These are phyloP conservation scores for Xylaria arbuscula DNA, from an alignment of 2,329 filamentous ascomycete genomes.

Conservation along the genomic window DNA sequence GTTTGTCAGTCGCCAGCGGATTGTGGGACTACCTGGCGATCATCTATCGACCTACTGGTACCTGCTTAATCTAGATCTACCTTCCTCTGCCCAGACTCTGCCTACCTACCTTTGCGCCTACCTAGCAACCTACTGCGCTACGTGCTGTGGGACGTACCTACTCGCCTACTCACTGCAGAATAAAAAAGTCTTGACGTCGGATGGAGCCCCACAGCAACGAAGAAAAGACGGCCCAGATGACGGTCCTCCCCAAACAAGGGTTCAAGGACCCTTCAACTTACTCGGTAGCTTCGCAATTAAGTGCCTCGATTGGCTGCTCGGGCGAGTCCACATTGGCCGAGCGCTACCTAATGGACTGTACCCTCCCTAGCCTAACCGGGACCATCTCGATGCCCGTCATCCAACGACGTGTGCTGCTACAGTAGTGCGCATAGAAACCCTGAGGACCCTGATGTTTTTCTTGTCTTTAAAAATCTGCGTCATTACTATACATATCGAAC, in stretches of 20 bases:
- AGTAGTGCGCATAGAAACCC: background rate
- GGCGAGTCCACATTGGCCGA: background rate
- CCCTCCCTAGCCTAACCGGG: background rate
- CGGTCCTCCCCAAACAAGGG: background rate
- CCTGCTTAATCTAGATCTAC: background rate
- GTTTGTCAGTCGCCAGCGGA: background rate
- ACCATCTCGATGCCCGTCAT: background rate
- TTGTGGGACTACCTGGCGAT: background rate
- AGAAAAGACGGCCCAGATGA: background rate
- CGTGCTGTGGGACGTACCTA: background rate
- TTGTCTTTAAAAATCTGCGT: too few species aligned
- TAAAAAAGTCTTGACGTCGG: slow-evolving; percentile 46
- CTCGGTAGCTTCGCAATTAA: background rate
- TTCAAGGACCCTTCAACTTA: background rate
- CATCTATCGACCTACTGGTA: background rate
- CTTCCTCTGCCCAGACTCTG: background rate
- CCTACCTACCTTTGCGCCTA: background rate
- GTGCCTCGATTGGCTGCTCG: background rate
- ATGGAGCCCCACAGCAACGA: slow-evolving; percentile 17
- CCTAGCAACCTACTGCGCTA: background rate
- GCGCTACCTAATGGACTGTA: background rate
- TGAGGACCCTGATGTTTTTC: background rate
- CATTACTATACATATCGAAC: too few species aligned
- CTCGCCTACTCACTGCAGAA: too few species aligned
- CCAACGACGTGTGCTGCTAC: background rate